Evolutionary conservation across 164 flowering plant genomes (phyloP), one percentile per base, ranked within the genome.

Genomic region (Liquidambar formosana): DNA sequence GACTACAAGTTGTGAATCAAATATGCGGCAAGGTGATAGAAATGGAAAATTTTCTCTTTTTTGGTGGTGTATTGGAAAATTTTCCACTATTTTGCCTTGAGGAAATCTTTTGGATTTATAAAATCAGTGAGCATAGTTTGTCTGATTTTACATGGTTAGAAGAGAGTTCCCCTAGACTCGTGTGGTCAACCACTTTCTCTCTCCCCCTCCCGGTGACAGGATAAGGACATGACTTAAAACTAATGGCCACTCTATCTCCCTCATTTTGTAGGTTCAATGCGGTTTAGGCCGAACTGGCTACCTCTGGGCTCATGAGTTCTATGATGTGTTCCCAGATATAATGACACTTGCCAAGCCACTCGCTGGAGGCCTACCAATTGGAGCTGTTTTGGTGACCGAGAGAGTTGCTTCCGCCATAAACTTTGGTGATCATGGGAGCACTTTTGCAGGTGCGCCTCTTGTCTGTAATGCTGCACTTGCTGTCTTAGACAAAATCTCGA

Each of bases 301-400:
- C 61, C 88, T 93, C 33, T 93, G 94, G 97, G 97, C 98, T 0
- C 85, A 93, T 28, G 98, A 93, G 69, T 83, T 85, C 2, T 88
- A 78, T 68, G 89, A 85, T 21, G 84, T 93, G 22, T 75, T 63
- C 72, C 98, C 98, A 0, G 98, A 93, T 69, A 88, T 93, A 46
- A 91, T 94, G 98, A 90, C 98, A 6, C 88, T 91, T 6, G 96
- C 96, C 58, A 94, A 94, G 75, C 96, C 98, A 73, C 89, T 94
- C 23, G 98, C 94, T 19, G 97, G 97, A 63, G 97, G 97, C 45
- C 80, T 94, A 43, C 97, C 98, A n/a, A 94, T 92, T 45, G 97
- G 97, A 62, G 97, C 89, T 41, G 90, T 76, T 3, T 66, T 94
- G 44, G 78, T 88, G 51, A 85, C 94, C 0, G 90, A 94, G 67